Conservation (phyloP, 2,329 filamentous ascomycete genomes). For the Rugonectria rugulosa region DNA sequence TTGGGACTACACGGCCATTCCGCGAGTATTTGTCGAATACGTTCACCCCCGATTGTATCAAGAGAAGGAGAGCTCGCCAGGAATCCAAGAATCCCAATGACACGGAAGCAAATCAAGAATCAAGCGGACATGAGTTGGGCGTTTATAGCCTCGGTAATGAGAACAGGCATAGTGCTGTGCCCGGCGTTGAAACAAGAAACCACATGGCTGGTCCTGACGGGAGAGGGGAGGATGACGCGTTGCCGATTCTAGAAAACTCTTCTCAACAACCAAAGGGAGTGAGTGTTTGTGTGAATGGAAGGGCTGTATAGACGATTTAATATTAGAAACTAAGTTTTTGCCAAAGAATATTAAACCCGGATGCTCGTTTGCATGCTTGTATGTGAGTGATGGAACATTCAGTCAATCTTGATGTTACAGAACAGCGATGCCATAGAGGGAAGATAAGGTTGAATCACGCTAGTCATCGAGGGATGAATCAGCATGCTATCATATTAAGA, state of each 20-base stretch:
- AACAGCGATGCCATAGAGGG: no score
- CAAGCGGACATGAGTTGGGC: background rate
- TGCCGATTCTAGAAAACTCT: slow-evolving; percentile 9
- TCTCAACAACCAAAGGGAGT: background rate
- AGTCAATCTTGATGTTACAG: no score
- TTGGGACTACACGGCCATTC: slow-evolving; percentile 24
- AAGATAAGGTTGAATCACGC: no score
- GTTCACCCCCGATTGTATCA: slow-evolving; percentile 3
- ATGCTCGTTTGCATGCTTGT: no score
- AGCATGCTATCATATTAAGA: no score
- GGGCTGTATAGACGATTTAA: background rate
- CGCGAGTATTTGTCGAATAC: slow-evolving; percentile 18
- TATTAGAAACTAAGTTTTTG: no score
- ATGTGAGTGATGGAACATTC: no score
- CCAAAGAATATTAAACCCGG: no score
- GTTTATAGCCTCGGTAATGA: background rate
- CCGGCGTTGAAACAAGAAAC: background rate
- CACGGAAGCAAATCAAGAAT: background rate
- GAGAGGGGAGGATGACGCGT: slow-evolving; percentile 6
- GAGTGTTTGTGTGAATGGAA: background rate
- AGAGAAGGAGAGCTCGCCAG: background rate
- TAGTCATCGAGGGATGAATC: no score
- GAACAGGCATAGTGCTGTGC: background rate
- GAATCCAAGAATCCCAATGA: background rate
- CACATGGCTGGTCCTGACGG: background rate